phyloP scores from a whole-genome alignment of 169 alveolate species.

The Plasmodium adleri region DNA sequence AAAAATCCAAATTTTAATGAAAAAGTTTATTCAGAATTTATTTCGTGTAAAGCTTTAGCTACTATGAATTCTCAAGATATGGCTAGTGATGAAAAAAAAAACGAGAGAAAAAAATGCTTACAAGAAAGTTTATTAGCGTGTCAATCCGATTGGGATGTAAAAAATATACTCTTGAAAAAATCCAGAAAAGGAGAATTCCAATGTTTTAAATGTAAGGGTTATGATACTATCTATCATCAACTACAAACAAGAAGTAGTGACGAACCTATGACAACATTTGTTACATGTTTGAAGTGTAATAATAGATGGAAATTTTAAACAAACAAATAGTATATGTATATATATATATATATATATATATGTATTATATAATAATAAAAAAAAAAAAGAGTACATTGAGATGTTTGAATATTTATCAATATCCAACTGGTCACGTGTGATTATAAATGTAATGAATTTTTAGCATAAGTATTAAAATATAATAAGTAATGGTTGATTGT shows the following conservation, averaged over 20 bases:
- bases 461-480: no score
- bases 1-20: slow-evolving; percentile 92
- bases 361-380: no score
- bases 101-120: slow-evolving; percentile 86
- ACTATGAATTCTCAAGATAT: slow-evolving; percentile 94
- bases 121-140: slow-evolving; percentile 91
- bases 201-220: slow-evolving; percentile 94
- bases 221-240: slow-evolving; percentile 93
- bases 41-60: slow-evolving; percentile 88
- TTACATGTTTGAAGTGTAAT: slow-evolving; percentile 95
- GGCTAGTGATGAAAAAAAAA: slow-evolving; percentile 94
- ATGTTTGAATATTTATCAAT: no score
- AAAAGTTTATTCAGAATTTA: slow-evolving; percentile 88
- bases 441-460: no score
- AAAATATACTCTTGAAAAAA: slow-evolving; percentile 84
- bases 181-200: slow-evolving; percentile 93
- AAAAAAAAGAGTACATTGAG: no score
- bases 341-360: no score
- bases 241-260: slow-evolving; percentile 98
- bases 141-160: slow-evolving; percentile 96
- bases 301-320: slow-evolving; percentile 94
- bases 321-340: not conserved
- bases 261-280: slow-evolving; percentile 99
- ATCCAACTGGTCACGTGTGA: no score
- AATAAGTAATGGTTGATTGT: no score